Evolutionary conservation across 345 rosid genomes (phyloP).

Genomic region (Hibiscus syriacus): DNA sequence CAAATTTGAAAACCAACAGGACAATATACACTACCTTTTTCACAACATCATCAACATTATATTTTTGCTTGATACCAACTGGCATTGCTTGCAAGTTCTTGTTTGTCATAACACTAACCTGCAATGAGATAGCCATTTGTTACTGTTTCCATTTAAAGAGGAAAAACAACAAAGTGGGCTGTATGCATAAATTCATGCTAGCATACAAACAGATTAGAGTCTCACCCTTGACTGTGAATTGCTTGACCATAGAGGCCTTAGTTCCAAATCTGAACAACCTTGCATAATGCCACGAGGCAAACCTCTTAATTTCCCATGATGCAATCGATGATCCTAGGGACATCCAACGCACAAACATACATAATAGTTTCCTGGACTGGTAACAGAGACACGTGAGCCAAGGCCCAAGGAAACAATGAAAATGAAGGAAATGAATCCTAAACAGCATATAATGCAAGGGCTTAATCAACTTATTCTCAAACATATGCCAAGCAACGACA

Average conservation of each 20-base stretch:
- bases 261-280: conserved; percentile 75
- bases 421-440: background rate
- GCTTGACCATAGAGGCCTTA: conserved; percentile 87
- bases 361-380: background rate
- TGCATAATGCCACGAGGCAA: conserved; percentile 72
- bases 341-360: conserved; percentile 9
- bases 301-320: conserved; percentile 35
- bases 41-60: conserved; percentile 59
- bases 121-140: conserved; percentile 11
- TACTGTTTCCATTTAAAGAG: too few relatives aligned
- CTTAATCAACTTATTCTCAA: background rate
- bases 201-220: conserved; percentile 7
- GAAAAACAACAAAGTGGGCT: background rate
- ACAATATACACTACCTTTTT: conserved; percentile 50
- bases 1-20: background rate
- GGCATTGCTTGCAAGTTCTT: conserved; percentile 78
- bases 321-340: conserved; percentile 50
- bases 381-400: background rate
- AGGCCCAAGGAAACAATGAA: background rate
- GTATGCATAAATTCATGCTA: background rate
- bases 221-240: conserved; percentile 66
- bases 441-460: background rate
- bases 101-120: conserved; percentile 36
- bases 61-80: conserved; percentile 83
- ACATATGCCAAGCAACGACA: background rate